Base-by-base conservation (phyloP, 2,329 filamentous ascomycete genomes). In the Colletotrichum camelliae region DNA sequence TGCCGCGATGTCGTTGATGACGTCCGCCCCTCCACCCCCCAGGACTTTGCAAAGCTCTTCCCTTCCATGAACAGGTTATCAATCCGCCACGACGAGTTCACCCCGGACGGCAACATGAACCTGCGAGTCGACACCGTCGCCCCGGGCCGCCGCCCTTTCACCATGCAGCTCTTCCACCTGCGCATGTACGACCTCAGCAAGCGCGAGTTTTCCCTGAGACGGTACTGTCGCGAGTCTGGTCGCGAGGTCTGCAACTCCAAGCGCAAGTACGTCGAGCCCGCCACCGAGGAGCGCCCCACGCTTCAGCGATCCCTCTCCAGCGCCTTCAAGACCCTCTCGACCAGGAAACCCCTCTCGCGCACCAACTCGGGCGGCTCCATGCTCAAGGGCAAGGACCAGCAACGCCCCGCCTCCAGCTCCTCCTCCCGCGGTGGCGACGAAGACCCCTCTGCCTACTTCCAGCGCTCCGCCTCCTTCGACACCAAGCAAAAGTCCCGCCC, bases 41-140 rank as follows among this genome's bases (percentile, higher is more conserved):
- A 93, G 74, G 93, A 96, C 79, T 98, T 98, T 83, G 93, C 93
- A 31, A 90, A 93, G 70, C 90, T 98, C 69, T 99, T 98, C 83
- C 96, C 97, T 13, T 97, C 96, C 10, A 90, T 93, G 79, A 92
- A 95, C 82, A 91, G 94, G 72, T 87, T 98, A 68, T 91, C 92
- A 43, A 95, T 99, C 81, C 92, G 94, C 33, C 96, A 98, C 82
- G 97, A 98, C 82, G 95, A 98, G 84, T 92, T 95, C 65, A 97
- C 96, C 0, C 86, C 93, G 5, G 96, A 99, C 83, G 96, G 96
- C 43, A 98, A 98, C 88, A 97, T 98, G 95, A 98, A 98, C 83
- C 89, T 99, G 73, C 93, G 96, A 37, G 90, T 98, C 74, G 96
- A 98, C 82, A 96, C 95, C 7, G 88, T 94, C 77, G 91, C 95